These are phyloP conservation scores for Amanita pallidorosea DNA, from an alignment of 768 basidiomycete species.

Conservation along the genomic window DNA sequence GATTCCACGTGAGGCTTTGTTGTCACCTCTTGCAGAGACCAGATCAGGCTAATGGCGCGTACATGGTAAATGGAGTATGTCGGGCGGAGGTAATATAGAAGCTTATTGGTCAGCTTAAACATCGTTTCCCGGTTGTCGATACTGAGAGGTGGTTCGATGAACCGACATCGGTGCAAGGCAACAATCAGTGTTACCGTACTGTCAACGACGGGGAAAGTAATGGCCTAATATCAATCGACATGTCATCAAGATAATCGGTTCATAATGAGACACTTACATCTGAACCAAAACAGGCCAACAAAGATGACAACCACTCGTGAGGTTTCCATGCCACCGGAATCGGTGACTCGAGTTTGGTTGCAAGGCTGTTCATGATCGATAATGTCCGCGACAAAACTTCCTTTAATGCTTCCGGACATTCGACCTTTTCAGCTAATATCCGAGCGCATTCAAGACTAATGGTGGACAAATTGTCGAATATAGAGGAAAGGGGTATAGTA, in stretches of 20 bases:
- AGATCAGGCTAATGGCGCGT: constrained; percentile 72
- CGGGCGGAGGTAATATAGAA: constrained; percentile 65
- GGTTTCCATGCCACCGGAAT: constrained; percentile 50
- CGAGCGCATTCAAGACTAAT: constrained; percentile 36
- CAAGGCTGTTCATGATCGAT: constrained; percentile 38
- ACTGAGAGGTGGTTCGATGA: constrained; percentile 39
- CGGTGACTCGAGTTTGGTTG: constrained; percentile 29
- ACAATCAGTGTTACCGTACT: constrained; percentile 46
- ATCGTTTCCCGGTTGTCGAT: constrained; percentile 49
- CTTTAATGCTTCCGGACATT: constrained; percentile 24
- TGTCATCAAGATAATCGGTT: constrained; percentile 2
- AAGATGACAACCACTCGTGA: constrained; percentile 43
- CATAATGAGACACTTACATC: constrained; percentile 27
- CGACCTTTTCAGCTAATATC: constrained; percentile 20
- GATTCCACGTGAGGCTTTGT: constrained; percentile 61
- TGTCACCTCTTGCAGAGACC: constrained; percentile 59
- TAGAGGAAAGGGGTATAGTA: constrained; percentile 41
- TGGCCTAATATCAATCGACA: constrained; percentile 24
- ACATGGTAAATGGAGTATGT: constrained; percentile 65
- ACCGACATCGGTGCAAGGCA: constrained; percentile 38
- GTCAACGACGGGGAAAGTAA: constrained; percentile 63
- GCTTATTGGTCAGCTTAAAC: constrained; percentile 50
- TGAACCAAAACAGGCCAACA: constrained; percentile 44
- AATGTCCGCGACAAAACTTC: constrained; percentile 45
- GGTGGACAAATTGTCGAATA: constrained; percentile 42